phyloP scores from a whole-genome alignment of 495 filamentous ascomycete genomes.

The Penicillium dipodomyicola region DNA sequence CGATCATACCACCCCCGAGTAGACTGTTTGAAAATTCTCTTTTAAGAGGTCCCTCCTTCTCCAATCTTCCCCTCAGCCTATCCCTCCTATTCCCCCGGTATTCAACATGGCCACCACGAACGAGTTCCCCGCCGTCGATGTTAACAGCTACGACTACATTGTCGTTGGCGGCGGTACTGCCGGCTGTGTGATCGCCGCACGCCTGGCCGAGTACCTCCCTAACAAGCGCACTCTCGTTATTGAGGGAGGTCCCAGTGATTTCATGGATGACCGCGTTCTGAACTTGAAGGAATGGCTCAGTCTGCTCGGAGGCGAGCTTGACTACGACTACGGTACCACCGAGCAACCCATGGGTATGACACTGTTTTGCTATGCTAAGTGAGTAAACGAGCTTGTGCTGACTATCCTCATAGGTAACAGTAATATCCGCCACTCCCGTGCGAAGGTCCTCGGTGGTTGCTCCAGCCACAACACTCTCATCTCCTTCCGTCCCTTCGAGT shows the following conservation, averaged over 20 bases:
- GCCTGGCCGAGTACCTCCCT: slow-evolving; percentile 64
- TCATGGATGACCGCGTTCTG: slow-evolving; percentile 65
- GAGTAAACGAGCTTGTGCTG: background rate
- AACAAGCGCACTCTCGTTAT: slow-evolving; percentile 63
- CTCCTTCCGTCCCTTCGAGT: slow-evolving; percentile 78
- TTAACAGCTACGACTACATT: slow-evolving; percentile 76
- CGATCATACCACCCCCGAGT: slow-evolving; percentile 1
- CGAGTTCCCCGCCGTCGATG: slow-evolving; percentile 55
- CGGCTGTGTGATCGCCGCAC: slow-evolving; percentile 78
- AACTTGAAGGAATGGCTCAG: slow-evolving; percentile 78
- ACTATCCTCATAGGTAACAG: slow-evolving; percentile 60
- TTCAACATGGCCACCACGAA: slow-evolving; percentile 58
- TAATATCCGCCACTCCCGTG: slow-evolving; percentile 77
- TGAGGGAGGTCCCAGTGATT: slow-evolving; percentile 62
- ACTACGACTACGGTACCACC: slow-evolving; percentile 83
- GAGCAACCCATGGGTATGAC: slow-evolving; percentile 73
- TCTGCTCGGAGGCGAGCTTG: slow-evolving; percentile 74
- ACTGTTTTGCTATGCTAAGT: background rate
- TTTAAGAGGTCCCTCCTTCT: slow-evolving; percentile 3
- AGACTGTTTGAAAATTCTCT: slow-evolving; percentile 7
- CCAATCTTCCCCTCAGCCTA: slow-evolving; percentile 8
- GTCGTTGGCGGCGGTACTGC: slow-evolving; percentile 87
- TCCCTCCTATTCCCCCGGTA: background rate
- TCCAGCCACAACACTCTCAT: slow-evolving; percentile 86
- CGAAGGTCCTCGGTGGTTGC: slow-evolving; percentile 83